These are phyloP conservation scores for Galerina marginata DNA, from an alignment of 768 basidiomycete species.

Conservation along the genomic window DNA sequence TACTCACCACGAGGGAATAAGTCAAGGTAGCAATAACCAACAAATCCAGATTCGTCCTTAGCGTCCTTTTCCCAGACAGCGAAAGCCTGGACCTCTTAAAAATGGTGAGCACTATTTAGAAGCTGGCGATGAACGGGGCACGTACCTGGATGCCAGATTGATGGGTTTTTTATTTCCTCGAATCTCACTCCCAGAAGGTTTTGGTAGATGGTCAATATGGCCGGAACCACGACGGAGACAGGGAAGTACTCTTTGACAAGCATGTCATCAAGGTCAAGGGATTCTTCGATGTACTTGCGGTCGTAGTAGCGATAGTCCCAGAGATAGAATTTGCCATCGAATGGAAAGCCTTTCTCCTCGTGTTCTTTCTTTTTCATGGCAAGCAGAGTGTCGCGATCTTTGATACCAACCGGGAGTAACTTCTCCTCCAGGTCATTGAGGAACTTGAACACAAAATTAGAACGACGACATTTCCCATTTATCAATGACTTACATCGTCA, in stretches of 20 bases:
- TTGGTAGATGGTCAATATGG: slow-evolving; percentile 85
- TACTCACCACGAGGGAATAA: slow-evolving; percentile 78
- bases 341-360: slow-evolving; percentile 58
- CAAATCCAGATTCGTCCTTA: slow-evolving; percentile 70
- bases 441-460: slow-evolving; percentile 53
- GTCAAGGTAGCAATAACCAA: slow-evolving; percentile 89
- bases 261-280: slow-evolving; percentile 74
- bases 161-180: slow-evolving; percentile 57
- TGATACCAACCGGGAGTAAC: slow-evolving; percentile 71
- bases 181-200: slow-evolving; percentile 80
- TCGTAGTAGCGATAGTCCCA: slow-evolving; percentile 88
- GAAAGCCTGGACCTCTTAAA: slow-evolving; percentile 79
- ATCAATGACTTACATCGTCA: slow-evolving; percentile 48
- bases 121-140: not conserved
- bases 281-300: slow-evolving; percentile 67
- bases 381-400: slow-evolving; percentile 71
- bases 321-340: slow-evolving; percentile 76
- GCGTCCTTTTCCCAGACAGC: slow-evolving; percentile 85
- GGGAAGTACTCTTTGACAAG: slow-evolving; percentile 91
- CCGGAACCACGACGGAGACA: slow-evolving; percentile 80
- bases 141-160: slow-evolving; percentile 82
- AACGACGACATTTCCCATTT: not conserved
- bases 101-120: not conserved
- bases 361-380: slow-evolving; percentile 80
- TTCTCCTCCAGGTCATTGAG: slow-evolving; percentile 76